Evolutionary conservation across 2,329 filamentous ascomycete species (phyloP), one percentile per base, ranked within the genome.

Genomic region (Paracorniculantispora psalliotae): DNA sequence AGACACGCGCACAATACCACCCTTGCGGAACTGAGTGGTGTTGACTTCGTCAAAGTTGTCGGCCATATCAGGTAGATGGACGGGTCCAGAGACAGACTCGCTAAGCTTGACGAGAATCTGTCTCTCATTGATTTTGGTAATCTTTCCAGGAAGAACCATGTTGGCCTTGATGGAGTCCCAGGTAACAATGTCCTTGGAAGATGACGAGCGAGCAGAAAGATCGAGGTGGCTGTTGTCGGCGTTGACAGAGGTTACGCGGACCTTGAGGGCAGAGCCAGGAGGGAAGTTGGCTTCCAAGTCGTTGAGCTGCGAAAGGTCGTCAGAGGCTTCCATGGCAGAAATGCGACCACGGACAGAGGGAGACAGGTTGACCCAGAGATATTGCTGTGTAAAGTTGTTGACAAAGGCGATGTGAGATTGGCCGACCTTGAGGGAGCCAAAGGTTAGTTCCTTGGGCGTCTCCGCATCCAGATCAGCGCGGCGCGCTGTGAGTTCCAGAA

Each of bases 351-450:
- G 87, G 17, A 99, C 86, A 55, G 88, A 91, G 7, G 94, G 92
- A 1, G 92, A 91, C 23, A 99, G 75, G 68, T 92, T 97, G 48
- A 96, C 88, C 93, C 94, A 97, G 23, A 96, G 80, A 68, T 84
- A 90, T 63, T 90, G 86, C 28, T 90, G 82, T 23, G 83, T 83
- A 62, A 93, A 80, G 69, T 97, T 97, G 79, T 97, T 99, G 69
- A 99, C 85, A 68, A 93, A 97, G 1, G 89, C 92, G 53, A 96
- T 73, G 73, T 90, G 86, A 2, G 81, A 83, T 19, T 88, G 87
- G 19, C 89, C 92, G 53, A 84, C 77, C 66, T 88, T 80, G 62
- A 99, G 76, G 61, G 90, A 84, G 26, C 90, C 86, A 33, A 97
- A 77, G 8, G 85, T 85, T 48, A 96, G 77, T 1, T 87, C 76